phyloP scores from a whole-genome alignment of 495 filamentous ascomycete species.

The Tuber melanosporum region DNA sequence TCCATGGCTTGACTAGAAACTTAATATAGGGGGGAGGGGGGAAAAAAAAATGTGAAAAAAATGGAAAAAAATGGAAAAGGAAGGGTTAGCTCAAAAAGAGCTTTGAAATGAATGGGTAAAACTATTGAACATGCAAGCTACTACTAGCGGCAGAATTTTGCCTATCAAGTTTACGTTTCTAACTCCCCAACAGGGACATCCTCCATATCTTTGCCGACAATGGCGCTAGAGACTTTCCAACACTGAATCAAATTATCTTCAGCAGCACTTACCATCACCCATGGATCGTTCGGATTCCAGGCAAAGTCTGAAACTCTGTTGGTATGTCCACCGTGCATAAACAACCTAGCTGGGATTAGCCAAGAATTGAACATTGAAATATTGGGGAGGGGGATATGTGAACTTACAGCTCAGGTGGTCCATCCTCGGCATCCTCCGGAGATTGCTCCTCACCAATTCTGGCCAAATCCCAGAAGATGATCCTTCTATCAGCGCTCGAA shows the following conservation, averaged over 20 bases:
- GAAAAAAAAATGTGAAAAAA: neutral
- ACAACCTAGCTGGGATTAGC: slow-evolving; percentile 54
- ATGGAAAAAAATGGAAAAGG: neutral
- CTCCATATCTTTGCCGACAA: slow-evolving; percentile 73
- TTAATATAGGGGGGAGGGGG: neutral
- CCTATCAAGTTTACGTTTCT: slow-evolving; percentile 44
- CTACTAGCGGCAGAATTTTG: neutral
- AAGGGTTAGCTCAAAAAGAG: neutral
- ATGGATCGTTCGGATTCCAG: slow-evolving; percentile 94
- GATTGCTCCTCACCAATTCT: slow-evolving; percentile 87
- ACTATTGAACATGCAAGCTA: neutral
- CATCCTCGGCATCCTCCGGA: slow-evolving; percentile 92
- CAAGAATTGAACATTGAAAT: slow-evolving; percentile 6
- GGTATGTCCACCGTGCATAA: slow-evolving; percentile 99
- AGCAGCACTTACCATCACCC: slow-evolving; percentile 87
- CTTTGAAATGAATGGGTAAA: neutral
- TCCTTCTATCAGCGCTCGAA: slow-evolving; percentile 81
- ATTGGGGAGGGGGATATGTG: slow-evolving; percentile 1
- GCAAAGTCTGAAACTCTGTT: slow-evolving; percentile 93
- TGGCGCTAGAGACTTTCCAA: slow-evolving; percentile 88
- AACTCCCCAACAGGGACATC: slow-evolving; percentile 74
- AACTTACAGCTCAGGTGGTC: slow-evolving; percentile 85
- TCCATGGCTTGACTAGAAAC: neutral
- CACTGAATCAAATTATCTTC: slow-evolving; percentile 96
- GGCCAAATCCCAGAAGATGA: slow-evolving; percentile 94